Evolutionary conservation across 208 protist species (phyloP).

Genomic region (Leishmania major): DNA sequence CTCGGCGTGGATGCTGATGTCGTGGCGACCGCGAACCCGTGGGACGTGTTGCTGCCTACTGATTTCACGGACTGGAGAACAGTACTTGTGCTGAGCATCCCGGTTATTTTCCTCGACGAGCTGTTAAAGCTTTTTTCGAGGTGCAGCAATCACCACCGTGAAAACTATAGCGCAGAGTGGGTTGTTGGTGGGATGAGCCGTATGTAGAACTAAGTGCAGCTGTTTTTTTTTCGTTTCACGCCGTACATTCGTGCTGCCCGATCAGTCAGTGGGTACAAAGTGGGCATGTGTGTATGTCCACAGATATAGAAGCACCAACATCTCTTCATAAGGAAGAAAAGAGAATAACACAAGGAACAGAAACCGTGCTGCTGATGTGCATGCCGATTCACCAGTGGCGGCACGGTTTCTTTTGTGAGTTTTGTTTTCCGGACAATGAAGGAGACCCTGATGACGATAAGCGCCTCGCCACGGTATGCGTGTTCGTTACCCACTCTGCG

Average conservation of each 20-base stretch:
- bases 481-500: neutral
- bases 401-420: neutral
- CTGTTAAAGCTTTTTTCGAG: slow-evolving; percentile 85
- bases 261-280: neutral
- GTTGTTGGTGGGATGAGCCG: neutral
- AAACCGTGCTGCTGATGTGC: neutral
- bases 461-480: neutral
- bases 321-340: neutral
- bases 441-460: neutral
- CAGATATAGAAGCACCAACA: neutral
- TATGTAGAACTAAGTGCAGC: neutral
- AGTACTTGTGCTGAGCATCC: slow-evolving; percentile 88
- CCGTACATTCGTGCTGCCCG: neutral
- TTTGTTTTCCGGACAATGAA: neutral
- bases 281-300: neutral
- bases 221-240: neutral
- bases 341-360: neutral
- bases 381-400: no score
- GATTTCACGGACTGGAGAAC: slow-evolving; percentile 89
- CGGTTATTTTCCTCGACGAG: slow-evolving; percentile 96
- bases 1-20: slow-evolving; percentile 67
- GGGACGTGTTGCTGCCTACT: slow-evolving; percentile 68
- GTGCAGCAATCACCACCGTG: slow-evolving; percentile 16
- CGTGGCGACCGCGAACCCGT: slow-evolving; percentile 51
- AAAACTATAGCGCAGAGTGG: neutral